phyloP scores from a whole-genome alignment of 305 asterid genomes.

The Solanum chacoense region DNA sequence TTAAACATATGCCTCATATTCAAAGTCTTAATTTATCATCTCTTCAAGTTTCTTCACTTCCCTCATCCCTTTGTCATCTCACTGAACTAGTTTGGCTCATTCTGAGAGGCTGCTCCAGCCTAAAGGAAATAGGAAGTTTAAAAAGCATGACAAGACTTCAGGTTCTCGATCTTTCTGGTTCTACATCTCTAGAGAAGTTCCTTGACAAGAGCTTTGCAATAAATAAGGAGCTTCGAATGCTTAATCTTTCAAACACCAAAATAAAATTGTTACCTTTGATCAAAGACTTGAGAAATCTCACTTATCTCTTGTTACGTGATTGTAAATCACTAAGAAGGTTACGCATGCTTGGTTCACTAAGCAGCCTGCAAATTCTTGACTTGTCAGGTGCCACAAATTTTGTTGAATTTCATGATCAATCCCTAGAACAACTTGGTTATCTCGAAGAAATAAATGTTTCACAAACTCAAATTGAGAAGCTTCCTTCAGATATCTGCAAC shows the following conservation, averaged over 20 bases:
- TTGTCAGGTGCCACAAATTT: not conserved
- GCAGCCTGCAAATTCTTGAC: not conserved
- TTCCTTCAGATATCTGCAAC: not conserved
- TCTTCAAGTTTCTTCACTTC: not conserved
- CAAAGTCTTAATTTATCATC: not conserved
- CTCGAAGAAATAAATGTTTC: not conserved
- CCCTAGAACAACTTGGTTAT: not conserved
- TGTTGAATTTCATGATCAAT: not conserved
- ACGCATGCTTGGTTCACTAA: not conserved
- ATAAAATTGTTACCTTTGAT: not conserved
- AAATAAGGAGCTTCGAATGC: not conserved
- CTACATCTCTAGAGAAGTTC: not conserved
- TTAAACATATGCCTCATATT: not conserved
- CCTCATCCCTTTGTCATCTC: not conserved
- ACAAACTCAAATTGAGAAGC: not conserved
- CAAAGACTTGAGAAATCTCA: not conserved
- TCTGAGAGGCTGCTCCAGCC: not conserved
- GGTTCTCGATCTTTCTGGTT: not conserved
- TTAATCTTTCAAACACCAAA: not conserved
- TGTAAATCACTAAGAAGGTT: not conserved
- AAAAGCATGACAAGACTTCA: not conserved
- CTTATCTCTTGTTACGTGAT: not conserved
- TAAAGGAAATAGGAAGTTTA: not conserved
- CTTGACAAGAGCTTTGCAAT: not conserved
- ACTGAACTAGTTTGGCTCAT: not conserved